Evolutionary conservation across 805 yeast genomes (phyloP).

Genomic region (Yarrowia sp.): DNA sequence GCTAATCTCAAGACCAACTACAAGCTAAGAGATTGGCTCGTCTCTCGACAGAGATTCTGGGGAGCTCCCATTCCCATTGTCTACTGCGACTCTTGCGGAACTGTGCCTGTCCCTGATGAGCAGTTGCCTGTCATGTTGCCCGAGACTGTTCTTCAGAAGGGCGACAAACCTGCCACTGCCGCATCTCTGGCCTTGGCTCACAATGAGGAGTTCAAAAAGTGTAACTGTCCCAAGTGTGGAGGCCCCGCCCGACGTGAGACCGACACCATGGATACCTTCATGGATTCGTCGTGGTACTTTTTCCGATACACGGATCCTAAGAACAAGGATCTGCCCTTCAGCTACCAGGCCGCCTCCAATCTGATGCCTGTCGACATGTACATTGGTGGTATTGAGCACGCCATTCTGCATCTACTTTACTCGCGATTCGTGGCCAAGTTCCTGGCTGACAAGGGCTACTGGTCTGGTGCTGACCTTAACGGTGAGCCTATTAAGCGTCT

Average conservation of each 20-base stretch:
- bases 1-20: conserved; percentile 28
- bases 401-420: conserved; percentile 84
- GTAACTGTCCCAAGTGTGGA: conserved; percentile 75
- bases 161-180: conserved; percentile 53
- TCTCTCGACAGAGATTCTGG: conserved; percentile 95
- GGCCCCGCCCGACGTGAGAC: conserved; percentile 78
- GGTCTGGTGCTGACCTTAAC: conserved; percentile 55
- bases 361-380: conserved; percentile 84
- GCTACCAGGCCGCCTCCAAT: conserved; percentile 45
- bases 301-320: conserved; percentile 75
- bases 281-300: conserved; percentile 97
- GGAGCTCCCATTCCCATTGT: conserved; percentile 97
- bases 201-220: conserved; percentile 63
- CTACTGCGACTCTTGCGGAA: conserved; percentile 81
- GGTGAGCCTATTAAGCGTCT: conserved; percentile 82
- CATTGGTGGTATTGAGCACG: conserved; percentile 95
- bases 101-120: conserved; percentile 86
- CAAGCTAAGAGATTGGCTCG: conserved; percentile 86
- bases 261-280: conserved; percentile 98
- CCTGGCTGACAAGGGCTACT: conserved; percentile 58
- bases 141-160: conserved; percentile 39
- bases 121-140: conserved; percentile 85
- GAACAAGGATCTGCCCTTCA: conserved; percentile 56
- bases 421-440: conserved; percentile 84
- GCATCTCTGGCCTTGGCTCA: conserved; percentile 45